Evolutionary conservation across 805 yeast genomes (phyloP).

Genomic region (Wickerhamomyces hampshirensis): DNA sequence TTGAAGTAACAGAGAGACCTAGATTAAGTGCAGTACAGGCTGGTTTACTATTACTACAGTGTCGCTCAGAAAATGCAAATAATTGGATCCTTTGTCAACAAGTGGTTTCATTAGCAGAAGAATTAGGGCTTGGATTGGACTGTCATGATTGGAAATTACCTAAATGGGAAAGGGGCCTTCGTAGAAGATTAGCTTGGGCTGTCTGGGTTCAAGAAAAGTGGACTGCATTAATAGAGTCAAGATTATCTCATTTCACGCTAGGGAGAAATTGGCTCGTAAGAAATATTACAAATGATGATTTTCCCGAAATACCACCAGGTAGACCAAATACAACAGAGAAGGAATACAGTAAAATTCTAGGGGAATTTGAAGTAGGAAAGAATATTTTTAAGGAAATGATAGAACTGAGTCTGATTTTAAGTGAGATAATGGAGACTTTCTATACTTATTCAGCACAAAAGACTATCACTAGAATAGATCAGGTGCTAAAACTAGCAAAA

Average conservation of each 20-base stretch:
- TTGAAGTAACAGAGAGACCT: constrained; percentile 78
- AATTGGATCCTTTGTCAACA: constrained; percentile 87
- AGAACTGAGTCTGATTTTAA: constrained; percentile 58
- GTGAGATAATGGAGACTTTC: constrained; percentile 67
- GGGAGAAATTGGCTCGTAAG: constrained; percentile 78
- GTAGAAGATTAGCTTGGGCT: constrained; percentile 94
- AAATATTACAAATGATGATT: constrained; percentile 63
- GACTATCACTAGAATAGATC: constrained; percentile 53
- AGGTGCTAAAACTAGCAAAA: constrained; percentile 71
- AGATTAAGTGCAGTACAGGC: constrained; percentile 90
- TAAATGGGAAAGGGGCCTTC: constrained; percentile 87
- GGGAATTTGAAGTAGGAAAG: constrained; percentile 69
- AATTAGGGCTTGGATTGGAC: constrained; percentile 85
- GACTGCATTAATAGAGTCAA: constrained; percentile 73
- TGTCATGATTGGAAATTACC: constrained; percentile 91
- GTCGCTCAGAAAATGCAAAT: constrained; percentile 50
- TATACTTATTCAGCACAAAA: constrained; percentile 66
- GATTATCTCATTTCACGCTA: constrained; percentile 77
- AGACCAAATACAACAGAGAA: constrained; percentile 17
- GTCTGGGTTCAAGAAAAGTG: constrained; percentile 90
- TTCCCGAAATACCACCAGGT: constrained; percentile 57
- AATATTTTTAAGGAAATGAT: constrained; percentile 64
- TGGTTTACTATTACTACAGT: constrained; percentile 70
- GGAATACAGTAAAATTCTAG: constrained; percentile 15
- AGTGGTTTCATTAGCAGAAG: constrained; percentile 84